Percentiles rank a stretch among this genome's conserved stretches.
These are phyloP conservation scores for Aspergillus sp. DNA, from an alignment of 2,329 filamentous ascomycete genomes.

Conservation along the genomic window DNA sequence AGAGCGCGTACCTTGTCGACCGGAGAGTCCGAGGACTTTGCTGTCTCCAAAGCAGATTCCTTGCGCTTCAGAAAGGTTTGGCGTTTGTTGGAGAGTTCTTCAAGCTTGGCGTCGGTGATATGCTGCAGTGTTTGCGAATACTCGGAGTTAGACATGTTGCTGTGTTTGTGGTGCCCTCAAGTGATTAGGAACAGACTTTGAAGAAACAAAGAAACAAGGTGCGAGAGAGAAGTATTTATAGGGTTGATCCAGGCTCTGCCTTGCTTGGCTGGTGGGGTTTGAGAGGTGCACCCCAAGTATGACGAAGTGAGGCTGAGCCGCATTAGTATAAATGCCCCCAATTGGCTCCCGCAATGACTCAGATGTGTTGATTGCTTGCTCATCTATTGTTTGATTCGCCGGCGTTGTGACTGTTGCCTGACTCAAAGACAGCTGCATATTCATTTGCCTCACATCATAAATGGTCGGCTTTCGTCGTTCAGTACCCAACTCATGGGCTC, in stretches of 20 bases:
- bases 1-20: conserved; percentile 8
- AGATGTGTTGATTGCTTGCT: not conserved
- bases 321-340: not conserved
- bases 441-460: not conserved
- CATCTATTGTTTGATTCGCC: too few species aligned
- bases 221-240: not conserved
- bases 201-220: not conserved
- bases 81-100: conserved; percentile 21
- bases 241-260: not conserved
- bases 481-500: conserved; percentile 28
- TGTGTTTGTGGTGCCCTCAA: too few species aligned
- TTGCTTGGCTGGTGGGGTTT: too few species aligned
- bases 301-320: not conserved
- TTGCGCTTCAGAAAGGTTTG: conserved; percentile 17
- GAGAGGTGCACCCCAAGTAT: not conserved
- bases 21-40: not conserved
- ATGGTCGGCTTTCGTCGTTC: conserved; percentile 9
- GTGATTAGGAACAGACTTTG: too few species aligned
- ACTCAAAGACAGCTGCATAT: not conserved
- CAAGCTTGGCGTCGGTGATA: conserved; percentile 22
- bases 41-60: conserved; percentile 3
- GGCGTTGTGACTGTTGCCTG: too few species aligned
- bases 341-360: conserved; percentile 4
- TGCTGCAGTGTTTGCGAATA: conserved; percentile 21
- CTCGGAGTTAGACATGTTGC: conserved; percentile 9